phyloP scores from a whole-genome alignment of 1,139 yeast species.

The Nakaseomyces delphensis region DNA sequence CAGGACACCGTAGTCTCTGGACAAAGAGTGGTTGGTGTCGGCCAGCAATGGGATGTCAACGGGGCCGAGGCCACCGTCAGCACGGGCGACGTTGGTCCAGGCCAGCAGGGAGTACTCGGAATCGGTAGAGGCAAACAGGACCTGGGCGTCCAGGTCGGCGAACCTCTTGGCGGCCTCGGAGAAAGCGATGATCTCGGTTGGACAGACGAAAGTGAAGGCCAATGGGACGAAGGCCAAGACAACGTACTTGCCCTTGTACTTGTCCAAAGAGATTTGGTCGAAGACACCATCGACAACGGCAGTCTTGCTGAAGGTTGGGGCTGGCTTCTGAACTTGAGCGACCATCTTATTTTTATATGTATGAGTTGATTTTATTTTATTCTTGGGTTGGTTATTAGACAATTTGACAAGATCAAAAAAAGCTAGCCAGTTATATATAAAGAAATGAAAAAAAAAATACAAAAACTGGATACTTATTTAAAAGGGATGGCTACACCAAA shows the following conservation, averaged over 20 bases:
- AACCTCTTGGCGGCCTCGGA: slow-evolving; percentile 90
- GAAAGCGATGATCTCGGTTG: slow-evolving; percentile 97
- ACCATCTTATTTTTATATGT: slow-evolving; percentile 44
- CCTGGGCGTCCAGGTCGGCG: slow-evolving; percentile 76
- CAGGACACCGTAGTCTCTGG: slow-evolving; percentile 94
- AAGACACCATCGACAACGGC: slow-evolving; percentile 95
- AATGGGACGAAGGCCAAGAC: slow-evolving; percentile 92
- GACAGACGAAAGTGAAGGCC: slow-evolving; percentile 99
- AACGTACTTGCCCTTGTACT: slow-evolving; percentile 97
- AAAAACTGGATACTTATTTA: neutral
- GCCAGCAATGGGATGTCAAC: slow-evolving; percentile 90
- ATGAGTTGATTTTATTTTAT: neutral
- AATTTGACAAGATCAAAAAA: neutral
- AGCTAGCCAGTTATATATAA: too few species aligned
- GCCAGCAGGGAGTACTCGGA: slow-evolving; percentile 95
- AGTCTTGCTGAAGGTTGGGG: slow-evolving; percentile 91
- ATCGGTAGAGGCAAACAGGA: slow-evolving; percentile 94
- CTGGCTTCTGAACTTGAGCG: slow-evolving; percentile 86
- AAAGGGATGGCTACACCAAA: too few species aligned
- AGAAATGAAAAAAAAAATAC: neutral
- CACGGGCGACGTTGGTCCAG: slow-evolving; percentile 94
- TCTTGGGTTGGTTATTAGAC: too few species aligned
- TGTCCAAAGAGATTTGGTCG: slow-evolving; percentile 88
- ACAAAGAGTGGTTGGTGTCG: slow-evolving; percentile 91
- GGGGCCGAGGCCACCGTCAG: slow-evolving; percentile 97